phyloP scores from a whole-genome alignment of 1,139 yeast genomes.

The Wickerhamomyces sp. region DNA sequence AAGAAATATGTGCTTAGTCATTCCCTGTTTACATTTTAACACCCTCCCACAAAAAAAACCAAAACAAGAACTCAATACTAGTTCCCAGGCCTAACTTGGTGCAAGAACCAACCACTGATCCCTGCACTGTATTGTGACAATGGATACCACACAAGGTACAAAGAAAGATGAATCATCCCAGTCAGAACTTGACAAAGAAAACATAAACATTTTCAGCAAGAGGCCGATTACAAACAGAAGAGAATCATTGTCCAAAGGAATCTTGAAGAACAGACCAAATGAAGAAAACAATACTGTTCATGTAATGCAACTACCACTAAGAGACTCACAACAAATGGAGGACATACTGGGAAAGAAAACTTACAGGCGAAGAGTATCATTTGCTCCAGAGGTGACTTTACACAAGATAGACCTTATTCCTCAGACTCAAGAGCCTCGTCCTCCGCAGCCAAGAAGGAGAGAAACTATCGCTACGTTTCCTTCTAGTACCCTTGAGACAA shows the following conservation, averaged over 20 bases:
- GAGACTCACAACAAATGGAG: slow-evolving; percentile 10
- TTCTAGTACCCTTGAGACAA: not conserved
- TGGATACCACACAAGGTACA: not conserved
- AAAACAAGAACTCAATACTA: not conserved
- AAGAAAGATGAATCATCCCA: not conserved
- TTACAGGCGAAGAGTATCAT: slow-evolving; percentile 53
- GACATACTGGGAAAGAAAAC: slow-evolving; percentile 10
- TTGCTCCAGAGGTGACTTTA: slow-evolving; percentile 72
- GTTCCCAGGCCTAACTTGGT: too few species aligned
- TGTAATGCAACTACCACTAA: slow-evolving; percentile 22
- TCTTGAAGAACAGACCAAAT: slow-evolving; percentile 26
- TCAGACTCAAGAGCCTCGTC: slow-evolving; percentile 20
- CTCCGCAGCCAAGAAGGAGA: slow-evolving; percentile 29
- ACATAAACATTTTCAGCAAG: slow-evolving; percentile 1
- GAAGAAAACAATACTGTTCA: slow-evolving; percentile 28
- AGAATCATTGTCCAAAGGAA: slow-evolving; percentile 33
- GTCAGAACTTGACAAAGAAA: slow-evolving; percentile 8
- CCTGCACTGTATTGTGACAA: not conserved
- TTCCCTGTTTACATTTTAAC: slow-evolving; percentile 3
- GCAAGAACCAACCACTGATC: too few species aligned
- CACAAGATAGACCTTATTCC: slow-evolving; percentile 57
- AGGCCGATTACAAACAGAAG: slow-evolving; percentile 23
- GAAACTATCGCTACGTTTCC: slow-evolving; percentile 33
- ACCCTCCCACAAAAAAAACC: slow-evolving; percentile 1
- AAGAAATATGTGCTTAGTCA: not conserved